Conservation (phyloP, 2,329 filamentous ascomycete genomes). For the Microcyclosporella mali region DNA sequence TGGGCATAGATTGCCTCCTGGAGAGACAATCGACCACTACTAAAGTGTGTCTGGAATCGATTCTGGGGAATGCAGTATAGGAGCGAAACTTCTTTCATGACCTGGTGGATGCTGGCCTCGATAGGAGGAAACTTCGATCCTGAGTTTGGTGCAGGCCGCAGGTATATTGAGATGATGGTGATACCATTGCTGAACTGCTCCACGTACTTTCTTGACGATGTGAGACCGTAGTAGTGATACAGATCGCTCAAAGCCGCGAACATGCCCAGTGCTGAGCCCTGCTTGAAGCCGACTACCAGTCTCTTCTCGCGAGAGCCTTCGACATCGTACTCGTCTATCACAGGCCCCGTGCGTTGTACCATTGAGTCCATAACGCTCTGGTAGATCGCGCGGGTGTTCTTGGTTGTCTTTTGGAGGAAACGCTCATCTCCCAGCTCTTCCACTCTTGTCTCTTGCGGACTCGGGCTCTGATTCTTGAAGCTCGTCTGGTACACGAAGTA, state of each 20-base stretch:
- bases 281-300: constrained; percentile 88
- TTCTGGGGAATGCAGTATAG: constrained; percentile 98
- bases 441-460: constrained; percentile 73
- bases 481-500: constrained; percentile 98
- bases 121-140: constrained; percentile 64
- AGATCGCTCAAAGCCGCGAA: constrained; percentile 94
- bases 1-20: constrained; percentile 98
- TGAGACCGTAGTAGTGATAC: constrained; percentile 98
- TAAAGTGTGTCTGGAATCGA: constrained; percentile 87
- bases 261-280: constrained; percentile 81
- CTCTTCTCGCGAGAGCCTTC: constrained; percentile 87
- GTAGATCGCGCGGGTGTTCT: constrained; percentile 93
- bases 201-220: constrained; percentile 93
- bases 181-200: constrained; percentile 98
- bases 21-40: constrained; percentile 75
- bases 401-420: constrained; percentile 91
- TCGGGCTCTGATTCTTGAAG: constrained; percentile 71
- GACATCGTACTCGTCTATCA: constrained; percentile 97
- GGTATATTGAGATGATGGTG: constrained; percentile 92
- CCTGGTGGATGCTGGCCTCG: constrained; percentile 93
- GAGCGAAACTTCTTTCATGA: constrained; percentile 96
- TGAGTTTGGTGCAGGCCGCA: constrained; percentile 62
- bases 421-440: constrained; percentile 88
- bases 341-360: constrained; percentile 78
- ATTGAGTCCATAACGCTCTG: constrained; percentile 85